phyloP scores from a whole-genome alignment of 345 rosid species.

The Punica granatum region DNA sequence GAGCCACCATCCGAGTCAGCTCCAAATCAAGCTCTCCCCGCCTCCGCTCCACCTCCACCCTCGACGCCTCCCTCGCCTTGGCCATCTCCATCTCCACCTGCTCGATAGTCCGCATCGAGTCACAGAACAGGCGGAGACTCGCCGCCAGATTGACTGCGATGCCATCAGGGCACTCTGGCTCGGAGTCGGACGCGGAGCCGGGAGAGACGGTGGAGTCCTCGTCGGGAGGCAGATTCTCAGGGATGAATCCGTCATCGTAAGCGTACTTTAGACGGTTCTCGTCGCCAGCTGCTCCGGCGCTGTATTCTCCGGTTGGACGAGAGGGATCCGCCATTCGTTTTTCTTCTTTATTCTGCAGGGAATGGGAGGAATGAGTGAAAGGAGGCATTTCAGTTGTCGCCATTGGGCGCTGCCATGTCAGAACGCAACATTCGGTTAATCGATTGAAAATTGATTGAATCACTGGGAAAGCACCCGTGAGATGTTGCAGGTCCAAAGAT shows the following conservation, averaged over 20 bases:
- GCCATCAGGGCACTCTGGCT: constrained; percentile 12
- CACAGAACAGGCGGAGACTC: constrained; percentile 32
- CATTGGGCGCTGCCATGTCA: too few species aligned
- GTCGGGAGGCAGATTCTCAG: constrained; percentile 8
- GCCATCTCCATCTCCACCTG: constrained; percentile 53
- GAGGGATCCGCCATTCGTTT: constrained; percentile 5
- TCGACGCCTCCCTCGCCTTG: constrained; percentile 42
- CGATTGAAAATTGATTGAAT: too few species aligned
- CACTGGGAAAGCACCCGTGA: too few species aligned
- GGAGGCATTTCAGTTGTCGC: too few species aligned
- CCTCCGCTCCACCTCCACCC: constrained; percentile 43
- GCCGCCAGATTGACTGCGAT: constrained; percentile 16
- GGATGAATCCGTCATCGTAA: constrained; percentile 18
- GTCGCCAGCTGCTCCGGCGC: not conserved
- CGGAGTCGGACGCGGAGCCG: constrained; percentile 11
- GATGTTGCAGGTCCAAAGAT: too few species aligned
- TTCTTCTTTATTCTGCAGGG: not conserved
- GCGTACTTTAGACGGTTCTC: constrained; percentile 11
- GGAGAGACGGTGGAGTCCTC: constrained; percentile 10
- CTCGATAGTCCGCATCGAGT: constrained; percentile 41
- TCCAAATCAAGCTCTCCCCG: constrained; percentile 42
- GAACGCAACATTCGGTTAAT: too few species aligned
- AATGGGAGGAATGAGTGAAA: not conserved
- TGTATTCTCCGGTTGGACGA: not conserved
- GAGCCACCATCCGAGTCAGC: constrained; percentile 43